Percentiles rank a stretch among this genome's conserved stretches.
These are phyloP conservation scores for Shiraia sp. DNA, from an alignment of 2,329 filamentous ascomycete genomes.

Conservation along the genomic window DNA sequence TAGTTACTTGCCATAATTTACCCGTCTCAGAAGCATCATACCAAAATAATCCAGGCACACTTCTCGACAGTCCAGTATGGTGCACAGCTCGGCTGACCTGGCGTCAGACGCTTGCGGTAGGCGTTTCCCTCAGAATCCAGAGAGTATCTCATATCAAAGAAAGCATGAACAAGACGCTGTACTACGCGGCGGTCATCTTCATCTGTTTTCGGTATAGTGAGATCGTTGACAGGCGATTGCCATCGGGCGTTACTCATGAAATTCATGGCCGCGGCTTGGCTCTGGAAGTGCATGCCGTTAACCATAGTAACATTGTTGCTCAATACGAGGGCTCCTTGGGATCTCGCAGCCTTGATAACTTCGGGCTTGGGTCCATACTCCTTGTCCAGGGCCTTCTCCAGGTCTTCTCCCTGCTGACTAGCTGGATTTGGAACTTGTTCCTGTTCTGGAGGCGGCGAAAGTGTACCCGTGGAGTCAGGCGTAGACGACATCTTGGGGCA, in stretches of 20 bases:
- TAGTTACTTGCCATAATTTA: too few species aligned
- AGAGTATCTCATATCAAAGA: conserved; percentile 7
- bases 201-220: conserved; percentile 8
- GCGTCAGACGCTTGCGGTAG: conserved; percentile 15
- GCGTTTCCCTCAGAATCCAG: conserved; percentile 8
- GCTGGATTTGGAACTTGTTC: too few species aligned
- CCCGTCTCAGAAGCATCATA: too few species aligned
- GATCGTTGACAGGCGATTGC: conserved; percentile 6
- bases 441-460: too few species aligned
- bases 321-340: conserved; percentile 5
- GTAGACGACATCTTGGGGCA: too few species aligned
- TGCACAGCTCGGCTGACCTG: conserved; percentile 4
- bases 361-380: background rate
- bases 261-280: conserved; percentile 3
- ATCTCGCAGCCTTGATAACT: background rate
- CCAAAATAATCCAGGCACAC: conserved; percentile 15
- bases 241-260: conserved; percentile 6
- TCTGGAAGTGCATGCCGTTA: conserved; percentile 11
- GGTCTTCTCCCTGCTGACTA: too few species aligned
- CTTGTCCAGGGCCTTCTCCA: too few species aligned
- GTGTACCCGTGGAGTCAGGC: too few species aligned
- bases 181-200: conserved; percentile 6
- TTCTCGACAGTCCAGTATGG: conserved; percentile 14
- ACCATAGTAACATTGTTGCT: background rate
- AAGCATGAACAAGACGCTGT: conserved; percentile 5